Evolutionary conservation across 805 yeast species (phyloP).

Genomic region (Lipomyces lipofer): DNA sequence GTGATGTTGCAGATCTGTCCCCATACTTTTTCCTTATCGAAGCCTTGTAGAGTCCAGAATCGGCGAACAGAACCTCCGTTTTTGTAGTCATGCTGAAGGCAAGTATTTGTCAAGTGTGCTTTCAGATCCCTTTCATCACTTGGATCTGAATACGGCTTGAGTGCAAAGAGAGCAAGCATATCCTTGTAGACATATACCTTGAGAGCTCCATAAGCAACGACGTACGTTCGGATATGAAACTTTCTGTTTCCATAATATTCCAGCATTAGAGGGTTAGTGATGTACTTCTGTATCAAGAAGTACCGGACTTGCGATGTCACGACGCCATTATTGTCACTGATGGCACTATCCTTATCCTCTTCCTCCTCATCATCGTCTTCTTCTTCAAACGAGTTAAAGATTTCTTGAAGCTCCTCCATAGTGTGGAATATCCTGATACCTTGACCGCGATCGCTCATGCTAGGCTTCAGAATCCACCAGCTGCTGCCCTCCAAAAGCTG

Average conservation of each 20-base stretch:
- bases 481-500: slow-evolving; percentile 61
- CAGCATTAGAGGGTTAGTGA: slow-evolving; percentile 66
- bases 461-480: slow-evolving; percentile 86
- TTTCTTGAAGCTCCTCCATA: slow-evolving; percentile 73
- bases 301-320: slow-evolving; percentile 86
- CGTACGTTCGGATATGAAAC: slow-evolving; percentile 87
- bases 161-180: slow-evolving; percentile 82
- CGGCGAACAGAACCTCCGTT: slow-evolving; percentile 55
- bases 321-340: slow-evolving; percentile 66
- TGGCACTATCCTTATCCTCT: slow-evolving; percentile 43
- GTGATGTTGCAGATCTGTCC: slow-evolving; percentile 60
- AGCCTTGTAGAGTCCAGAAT: slow-evolving; percentile 50
- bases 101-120: slow-evolving; percentile 92
- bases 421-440: slow-evolving; percentile 84
- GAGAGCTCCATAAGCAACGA: slow-evolving; percentile 71
- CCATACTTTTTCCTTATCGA: slow-evolving; percentile 45
- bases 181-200: slow-evolving; percentile 76
- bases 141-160: slow-evolving; percentile 48
- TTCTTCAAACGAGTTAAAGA: slow-evolving; percentile 85
- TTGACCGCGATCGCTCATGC: slow-evolving; percentile 97
- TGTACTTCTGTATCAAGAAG: slow-evolving; percentile 84
- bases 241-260: slow-evolving; percentile 63
- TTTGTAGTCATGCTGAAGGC: slow-evolving; percentile 64
- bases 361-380: slow-evolving; percentile 63
- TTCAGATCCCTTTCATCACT: slow-evolving; percentile 48